Percentiles rank a stretch among this genome's conserved stretches.
Conservation (phyloP, 306 rosid genomes). For the Alnus glutinosa region DNA sequence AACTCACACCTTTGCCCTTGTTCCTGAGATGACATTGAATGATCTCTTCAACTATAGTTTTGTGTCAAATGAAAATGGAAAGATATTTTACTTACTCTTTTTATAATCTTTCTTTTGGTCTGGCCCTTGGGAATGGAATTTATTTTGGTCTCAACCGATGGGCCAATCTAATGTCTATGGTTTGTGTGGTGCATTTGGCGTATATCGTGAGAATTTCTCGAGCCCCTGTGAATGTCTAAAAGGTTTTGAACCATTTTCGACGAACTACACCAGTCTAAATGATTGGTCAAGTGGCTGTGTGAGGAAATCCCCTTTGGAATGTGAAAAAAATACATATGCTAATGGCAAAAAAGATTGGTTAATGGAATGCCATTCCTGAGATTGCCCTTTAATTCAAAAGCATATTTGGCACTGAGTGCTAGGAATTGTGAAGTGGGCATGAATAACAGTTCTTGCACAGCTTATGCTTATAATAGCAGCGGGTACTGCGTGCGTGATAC, state of each 20-base stretch:
- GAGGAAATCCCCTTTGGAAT: slow-evolving; percentile 2
- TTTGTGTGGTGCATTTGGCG: neutral
- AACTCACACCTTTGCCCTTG: too few species aligned
- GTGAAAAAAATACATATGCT: neutral
- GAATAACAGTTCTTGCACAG: neutral
- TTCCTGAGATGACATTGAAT: too few species aligned
- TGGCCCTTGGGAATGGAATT: neutral
- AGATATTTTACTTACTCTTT: too few species aligned
- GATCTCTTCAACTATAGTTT: too few species aligned
- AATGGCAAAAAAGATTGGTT: neutral
- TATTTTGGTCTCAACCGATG: neutral
- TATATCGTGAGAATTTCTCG: neutral
- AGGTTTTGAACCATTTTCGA: neutral
- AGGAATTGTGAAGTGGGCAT: neutral
- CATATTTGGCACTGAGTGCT: neutral
- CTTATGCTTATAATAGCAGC: neutral
- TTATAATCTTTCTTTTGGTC: too few species aligned
- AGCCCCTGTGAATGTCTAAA: neutral
- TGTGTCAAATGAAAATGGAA: too few species aligned
- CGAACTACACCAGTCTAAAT: neutral
- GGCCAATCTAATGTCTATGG: neutral
- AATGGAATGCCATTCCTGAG: neutral
- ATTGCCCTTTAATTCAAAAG: neutral
- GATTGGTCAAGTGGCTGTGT: slow-evolving; percentile 1
- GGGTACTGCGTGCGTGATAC: neutral